Evolutionary conservation across 495 filamentous ascomycete genomes (phyloP), one percentile per base, ranked within the genome.

Genomic region (Aspergillus egyptiacus): DNA sequence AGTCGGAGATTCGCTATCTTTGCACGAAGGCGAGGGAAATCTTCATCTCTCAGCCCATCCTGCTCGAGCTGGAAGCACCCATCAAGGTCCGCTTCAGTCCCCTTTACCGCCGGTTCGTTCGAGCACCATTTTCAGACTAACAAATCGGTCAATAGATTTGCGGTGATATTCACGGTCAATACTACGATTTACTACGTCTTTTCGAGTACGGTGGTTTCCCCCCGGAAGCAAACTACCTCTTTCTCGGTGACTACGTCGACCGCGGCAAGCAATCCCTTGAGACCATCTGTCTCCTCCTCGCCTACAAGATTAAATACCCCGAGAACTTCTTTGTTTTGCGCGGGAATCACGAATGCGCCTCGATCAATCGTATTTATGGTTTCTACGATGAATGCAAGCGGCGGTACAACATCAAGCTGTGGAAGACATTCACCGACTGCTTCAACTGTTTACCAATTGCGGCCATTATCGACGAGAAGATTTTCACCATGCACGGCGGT

Each of bases 361-460:
- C 93, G 17, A 98, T 98, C 78, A 98, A 98, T 76, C 94, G 93
- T 69, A 98, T 98, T 72, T 98, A 98, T 59, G 93, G 93, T 34
- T 98, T 98, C 76, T 98, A 98, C 75, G 93, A 98, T 65, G 93
- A 98, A 70, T 98, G 93, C 81, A 98, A 98, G 78, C 84, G 93
- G 54, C 79, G 93, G 51, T 98, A 98, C 73, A 98, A 98, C 76
- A 98, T 98, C 76, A 98, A 98, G 81, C 83, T 98, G 54, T 98
- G 93, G 93, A 98, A 98, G 79, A 98, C 93, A 6, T 98, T 98
- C 65, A 98, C 93, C 30, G 93, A 98, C 62, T 98, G 93, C 81
- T 98, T 98, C 81, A 98, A 98, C 77, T 98, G 93, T 76, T 69
- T 98, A 63, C 93, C 93, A 24, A 98, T 98, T 69, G 93, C 93